Conservation (phyloP, 106 monocot species). For the Alisma plantagoaquatica region DNA sequence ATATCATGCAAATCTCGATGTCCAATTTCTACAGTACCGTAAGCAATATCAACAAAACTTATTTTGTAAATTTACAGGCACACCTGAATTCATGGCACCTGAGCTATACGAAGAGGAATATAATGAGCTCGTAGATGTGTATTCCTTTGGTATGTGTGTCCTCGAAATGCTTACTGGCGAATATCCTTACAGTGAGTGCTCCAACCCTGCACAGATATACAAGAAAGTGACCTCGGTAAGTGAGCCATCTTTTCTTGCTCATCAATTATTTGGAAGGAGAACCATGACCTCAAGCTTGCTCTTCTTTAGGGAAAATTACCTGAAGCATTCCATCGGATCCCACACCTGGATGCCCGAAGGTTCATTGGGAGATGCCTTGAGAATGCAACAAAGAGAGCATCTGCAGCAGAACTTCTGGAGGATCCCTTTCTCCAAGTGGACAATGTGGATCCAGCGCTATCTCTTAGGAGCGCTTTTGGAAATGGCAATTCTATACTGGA, state of each 20-base stretch:
- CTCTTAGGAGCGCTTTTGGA: background rate
- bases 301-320: conserved; percentile 72
- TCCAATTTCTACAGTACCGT: background rate
- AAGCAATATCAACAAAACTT: too few relatives aligned
- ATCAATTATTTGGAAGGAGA: too few relatives aligned
- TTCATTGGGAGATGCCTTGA: conserved; percentile 75
- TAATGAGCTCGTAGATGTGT: conserved; percentile 83
- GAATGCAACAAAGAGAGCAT: conserved; percentile 39
- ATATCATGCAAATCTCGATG: background rate
- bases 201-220: conserved; percentile 96
- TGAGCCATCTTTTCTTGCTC: background rate
- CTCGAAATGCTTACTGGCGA: conserved; percentile 91
- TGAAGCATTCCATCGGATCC: conserved; percentile 51
- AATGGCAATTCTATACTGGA: background rate
- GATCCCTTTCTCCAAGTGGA: conserved; percentile 60
- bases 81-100: conserved; percentile 99
- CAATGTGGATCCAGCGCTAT: background rate
- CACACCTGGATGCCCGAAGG: conserved; percentile 46
- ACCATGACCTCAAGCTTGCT: too few relatives aligned
- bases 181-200: conserved; percentile 94
- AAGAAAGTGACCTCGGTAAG: conserved; percentile 85
- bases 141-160: conserved; percentile 97
- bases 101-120: conserved; percentile 98
- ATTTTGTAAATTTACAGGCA: conserved; percentile 50
- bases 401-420: conserved; percentile 60